Conservation (phyloP, 257 asterid genomes). For the Nicotiana noctiflora region DNA sequence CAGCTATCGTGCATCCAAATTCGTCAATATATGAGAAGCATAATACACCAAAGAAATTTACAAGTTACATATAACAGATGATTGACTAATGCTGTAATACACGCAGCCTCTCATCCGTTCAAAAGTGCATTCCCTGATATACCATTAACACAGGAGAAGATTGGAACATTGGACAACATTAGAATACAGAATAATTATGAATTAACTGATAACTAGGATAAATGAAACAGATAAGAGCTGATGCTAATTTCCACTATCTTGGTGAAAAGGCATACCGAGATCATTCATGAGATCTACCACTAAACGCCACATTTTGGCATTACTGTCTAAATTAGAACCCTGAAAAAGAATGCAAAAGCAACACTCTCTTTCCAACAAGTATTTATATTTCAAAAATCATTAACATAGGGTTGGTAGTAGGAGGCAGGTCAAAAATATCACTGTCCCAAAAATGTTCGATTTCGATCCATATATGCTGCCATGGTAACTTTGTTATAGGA, state of each 20-base stretch:
- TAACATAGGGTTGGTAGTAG: not conserved
- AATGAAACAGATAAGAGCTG: too few relatives aligned
- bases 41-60: not conserved
- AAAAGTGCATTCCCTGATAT: not conserved
- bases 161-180: not conserved
- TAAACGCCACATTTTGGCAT: too few relatives aligned
- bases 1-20: not conserved
- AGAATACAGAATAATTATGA: not conserved
- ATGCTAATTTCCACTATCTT: too few relatives aligned
- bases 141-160: not conserved
- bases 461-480: not conserved
- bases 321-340: slow-evolving; percentile 89
- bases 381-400: not conserved
- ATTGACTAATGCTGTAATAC: not conserved
- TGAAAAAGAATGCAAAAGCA: slow-evolving; percentile 17
- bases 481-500: not conserved
- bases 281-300: too few relatives aligned
- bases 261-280: too few relatives aligned
- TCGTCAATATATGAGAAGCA: not conserved
- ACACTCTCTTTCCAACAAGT: not conserved
- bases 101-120: not conserved
- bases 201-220: not conserved
- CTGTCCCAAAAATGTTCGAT: not conserved
- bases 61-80: not conserved
- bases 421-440: not conserved